Percentiles rank a stretch among this genome's conserved stretches.
Evolutionary conservation across 768 basidiomycete genomes (phyloP).

Genomic region (Pilatotrama ljubarskyi): DNA sequence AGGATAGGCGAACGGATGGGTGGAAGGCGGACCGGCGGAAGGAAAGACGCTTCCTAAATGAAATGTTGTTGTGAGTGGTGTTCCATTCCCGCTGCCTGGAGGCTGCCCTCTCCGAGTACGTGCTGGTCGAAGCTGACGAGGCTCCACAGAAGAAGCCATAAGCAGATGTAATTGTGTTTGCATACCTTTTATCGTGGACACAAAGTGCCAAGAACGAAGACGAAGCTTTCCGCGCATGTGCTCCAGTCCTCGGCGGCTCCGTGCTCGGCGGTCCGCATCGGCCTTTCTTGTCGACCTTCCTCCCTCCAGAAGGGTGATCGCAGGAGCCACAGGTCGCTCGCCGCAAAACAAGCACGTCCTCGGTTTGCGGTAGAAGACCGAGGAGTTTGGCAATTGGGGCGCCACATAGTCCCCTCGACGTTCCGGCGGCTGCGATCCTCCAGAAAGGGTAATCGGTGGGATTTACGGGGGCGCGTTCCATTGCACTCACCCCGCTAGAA

Average conservation of each 20-base stretch:
- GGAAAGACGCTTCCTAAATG: neutral
- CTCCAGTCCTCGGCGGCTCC: conserved; percentile 6
- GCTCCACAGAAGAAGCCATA: conserved; percentile 1
- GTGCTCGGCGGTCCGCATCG: conserved; percentile 6
- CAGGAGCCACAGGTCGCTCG: conserved; percentile 8
- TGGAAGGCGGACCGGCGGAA: neutral
- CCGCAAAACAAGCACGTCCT: neutral
- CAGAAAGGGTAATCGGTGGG: neutral
- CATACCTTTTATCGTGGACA: conserved; percentile 9
- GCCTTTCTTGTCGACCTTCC: neutral
- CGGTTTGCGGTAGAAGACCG: conserved; percentile 5
- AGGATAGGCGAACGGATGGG: neutral
- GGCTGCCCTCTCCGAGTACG: neutral
- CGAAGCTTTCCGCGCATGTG: neutral
- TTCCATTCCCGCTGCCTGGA: conserved; percentile 14
- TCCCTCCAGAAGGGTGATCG: neutral
- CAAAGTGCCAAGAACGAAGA: conserved; percentile 9
- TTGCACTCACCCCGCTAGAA: neutral
- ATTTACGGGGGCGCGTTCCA: conserved; percentile 1
- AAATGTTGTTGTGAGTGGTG: neutral
- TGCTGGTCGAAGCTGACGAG: neutral
- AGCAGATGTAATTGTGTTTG: conserved; percentile 1
- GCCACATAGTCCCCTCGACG: neutral
- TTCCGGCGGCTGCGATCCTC: neutral
- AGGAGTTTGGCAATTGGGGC: conserved; percentile 12